Percentiles rank a stretch among this genome's conserved stretches.
Evolutionary conservation across 163 green algal species (phyloP).

Genomic region (Chlorella variabilis): DNA sequence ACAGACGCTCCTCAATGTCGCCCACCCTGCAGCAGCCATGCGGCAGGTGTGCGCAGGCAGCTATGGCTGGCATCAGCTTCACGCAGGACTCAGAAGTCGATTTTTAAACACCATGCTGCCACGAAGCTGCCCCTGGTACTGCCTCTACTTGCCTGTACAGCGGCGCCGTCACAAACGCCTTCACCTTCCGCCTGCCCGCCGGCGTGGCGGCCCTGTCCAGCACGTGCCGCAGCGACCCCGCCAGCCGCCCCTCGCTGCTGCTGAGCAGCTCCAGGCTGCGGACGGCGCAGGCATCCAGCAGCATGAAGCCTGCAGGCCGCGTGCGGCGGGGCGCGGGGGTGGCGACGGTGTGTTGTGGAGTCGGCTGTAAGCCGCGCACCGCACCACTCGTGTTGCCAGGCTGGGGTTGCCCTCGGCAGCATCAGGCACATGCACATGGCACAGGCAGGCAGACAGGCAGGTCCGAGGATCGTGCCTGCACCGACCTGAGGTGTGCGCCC

Average conservation of each 20-base stretch:
- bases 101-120: no score
- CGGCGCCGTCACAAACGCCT: constrained; percentile 57
- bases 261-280: constrained; percentile 63
- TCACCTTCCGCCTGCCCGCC: constrained; percentile 49
- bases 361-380: no score
- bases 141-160: constrained; percentile 32
- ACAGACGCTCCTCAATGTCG: constrained; percentile 61
- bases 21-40: not conserved
- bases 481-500: not conserved
- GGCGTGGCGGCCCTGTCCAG: constrained; percentile 51
- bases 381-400: no score
- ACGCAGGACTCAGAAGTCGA: no score
- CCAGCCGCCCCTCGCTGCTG: constrained; percentile 22
- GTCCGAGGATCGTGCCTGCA: not conserved
- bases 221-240: constrained; percentile 56
- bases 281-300: constrained; percentile 65
- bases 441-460: no score
- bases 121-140: not conserved
- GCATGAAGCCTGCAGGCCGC: constrained; percentile 41
- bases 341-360: no score
- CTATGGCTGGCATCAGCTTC: no score
- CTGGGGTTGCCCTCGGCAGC: no score
- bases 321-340: no score
- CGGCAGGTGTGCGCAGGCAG: no score
- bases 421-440: not conserved